Evolutionary conservation across 192 early-diverging fungal genomes (phyloP), one percentile per base, ranked within the genome.

Genomic region (Coemansia reversa): DNA sequence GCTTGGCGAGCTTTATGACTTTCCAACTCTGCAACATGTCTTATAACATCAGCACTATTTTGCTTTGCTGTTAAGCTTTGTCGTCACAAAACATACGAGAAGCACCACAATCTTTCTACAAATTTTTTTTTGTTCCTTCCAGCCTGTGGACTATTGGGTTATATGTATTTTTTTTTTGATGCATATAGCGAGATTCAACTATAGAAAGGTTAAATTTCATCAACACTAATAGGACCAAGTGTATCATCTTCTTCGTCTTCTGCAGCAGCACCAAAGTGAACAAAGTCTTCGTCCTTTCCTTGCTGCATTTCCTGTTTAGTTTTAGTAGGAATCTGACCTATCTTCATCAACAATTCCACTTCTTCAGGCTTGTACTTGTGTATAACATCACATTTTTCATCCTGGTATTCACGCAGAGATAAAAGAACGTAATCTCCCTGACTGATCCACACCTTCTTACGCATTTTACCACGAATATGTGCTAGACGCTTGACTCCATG

Each of bases 401-500:
- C 93, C 84, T 97, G 90, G 84, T 86, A 98, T 55, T 97, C 96
- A 60, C 94, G 87, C 62, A 95, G 86, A 29, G 90, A 89, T 14
- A 98, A 78, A 45, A 98, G 84, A 5, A 98, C 83, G 49, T 96
- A 88, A 65, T 98, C 95, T 51, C 96, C 96, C 60, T 86, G 86
- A 64, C 86, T 89, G 71, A 96, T 94, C 93, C 93, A 93, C 55
- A 91, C 94, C 86, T 96, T 99, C 82, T 97, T 99, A 73, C 95
- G 91, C 88, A 99, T 92, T 63, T 93, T 92, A 51, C 97, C 97
- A 56, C 97, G 94, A 83, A 99, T 97, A 70, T 94, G 93, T 55
- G 91, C 97, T 74, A 94, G 79, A 33, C 94, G 89, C 78, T 90
- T 97, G 45, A 83, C 85, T 48, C 93, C 93, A 74, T 97, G 94